A percentile compares a stretch with the other conserved stretches of the same genome.
phyloP scores from a whole-genome alignment of 2,329 filamentous ascomycete species.

The Aquanectria penicillioides region DNA sequence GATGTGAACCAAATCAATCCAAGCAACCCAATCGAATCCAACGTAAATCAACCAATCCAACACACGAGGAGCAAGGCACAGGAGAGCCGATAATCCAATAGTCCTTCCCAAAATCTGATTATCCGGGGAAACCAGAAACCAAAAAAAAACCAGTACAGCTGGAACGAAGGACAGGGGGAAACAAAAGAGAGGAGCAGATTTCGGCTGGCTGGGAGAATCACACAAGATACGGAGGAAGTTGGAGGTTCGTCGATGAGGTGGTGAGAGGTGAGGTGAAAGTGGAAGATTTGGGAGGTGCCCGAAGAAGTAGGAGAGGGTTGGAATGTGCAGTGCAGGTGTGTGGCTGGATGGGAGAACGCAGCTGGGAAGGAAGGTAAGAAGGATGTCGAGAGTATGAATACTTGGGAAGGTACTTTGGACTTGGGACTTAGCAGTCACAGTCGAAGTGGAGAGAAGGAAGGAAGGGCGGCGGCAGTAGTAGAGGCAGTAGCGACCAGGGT shows the following conservation, averaged over 20 bases:
- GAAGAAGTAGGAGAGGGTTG: slow-evolving; percentile 4
- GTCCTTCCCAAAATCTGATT: slow-evolving; percentile 3
- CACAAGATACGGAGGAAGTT: slow-evolving; percentile 22
- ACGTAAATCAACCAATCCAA: slow-evolving; percentile 13
- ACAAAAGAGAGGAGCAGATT: slow-evolving; percentile 27
- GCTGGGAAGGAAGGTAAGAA: slow-evolving; percentile 15
- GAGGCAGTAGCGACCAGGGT: slow-evolving; percentile 10
- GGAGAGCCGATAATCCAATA: not conserved
- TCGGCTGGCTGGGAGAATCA: slow-evolving; percentile 15
- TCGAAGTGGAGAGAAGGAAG: slow-evolving; percentile 8
- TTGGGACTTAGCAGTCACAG: slow-evolving; percentile 18
- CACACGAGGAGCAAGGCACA: slow-evolving; percentile 15
- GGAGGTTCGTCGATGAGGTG: slow-evolving; percentile 26
- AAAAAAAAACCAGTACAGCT: slow-evolving; percentile 26
- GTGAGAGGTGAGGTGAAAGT: slow-evolving; percentile 23
- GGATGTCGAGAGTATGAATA: slow-evolving; percentile 19
- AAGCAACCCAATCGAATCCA: slow-evolving; percentile 10
- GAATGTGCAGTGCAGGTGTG: slow-evolving; percentile 19
- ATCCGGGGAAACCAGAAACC: slow-evolving; percentile 26
- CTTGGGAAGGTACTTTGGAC: too few relatives aligned
- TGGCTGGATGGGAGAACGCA: slow-evolving; percentile 14
- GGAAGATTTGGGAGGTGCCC: slow-evolving; percentile 2
- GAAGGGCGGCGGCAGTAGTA: slow-evolving; percentile 17
- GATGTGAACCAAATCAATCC: not conserved
- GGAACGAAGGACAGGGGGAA: slow-evolving; percentile 23